Percentiles rank a stretch among this genome's conserved stretches.
phyloP scores from a whole-genome alignment of 306 rosid species.

The Fagus crenata region DNA sequence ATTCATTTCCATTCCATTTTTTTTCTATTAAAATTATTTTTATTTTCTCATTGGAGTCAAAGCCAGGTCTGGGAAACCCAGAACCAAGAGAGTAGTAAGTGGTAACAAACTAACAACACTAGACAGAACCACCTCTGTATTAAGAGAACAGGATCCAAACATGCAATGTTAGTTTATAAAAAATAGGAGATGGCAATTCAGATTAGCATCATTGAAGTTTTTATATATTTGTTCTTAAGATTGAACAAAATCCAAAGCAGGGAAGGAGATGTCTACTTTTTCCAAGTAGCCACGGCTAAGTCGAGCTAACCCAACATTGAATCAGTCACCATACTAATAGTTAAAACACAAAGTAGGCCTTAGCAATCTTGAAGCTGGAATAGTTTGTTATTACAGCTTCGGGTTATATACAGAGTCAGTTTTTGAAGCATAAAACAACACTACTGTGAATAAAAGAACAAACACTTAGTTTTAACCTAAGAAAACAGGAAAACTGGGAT shows the following conservation, averaged over 20 bases:
- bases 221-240: not conserved
- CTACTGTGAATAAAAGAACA: not conserved
- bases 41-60: no score
- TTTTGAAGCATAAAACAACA: not conserved
- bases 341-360: not conserved
- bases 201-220: not conserved
- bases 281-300: no score
- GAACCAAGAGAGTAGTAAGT: no score
- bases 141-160: no score
- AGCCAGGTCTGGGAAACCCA: no score
- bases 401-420: slow-evolving; percentile 3
- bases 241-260: not conserved
- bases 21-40: no score
- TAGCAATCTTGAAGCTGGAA: not conserved
- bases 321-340: no score
- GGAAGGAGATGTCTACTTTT: not conserved
- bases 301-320: no score
- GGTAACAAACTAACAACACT: no score
- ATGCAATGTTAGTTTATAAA: no score
- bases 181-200: not conserved
- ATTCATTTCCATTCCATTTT: no score
- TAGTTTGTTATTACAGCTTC: not conserved
- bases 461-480: not conserved
- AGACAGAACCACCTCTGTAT: no score
- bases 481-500: not conserved